Evolutionary conservation across 2,329 filamentous ascomycete species (phyloP), one percentile per base, ranked within the genome.

Genomic region (Talaromyces islandicus): DNA sequence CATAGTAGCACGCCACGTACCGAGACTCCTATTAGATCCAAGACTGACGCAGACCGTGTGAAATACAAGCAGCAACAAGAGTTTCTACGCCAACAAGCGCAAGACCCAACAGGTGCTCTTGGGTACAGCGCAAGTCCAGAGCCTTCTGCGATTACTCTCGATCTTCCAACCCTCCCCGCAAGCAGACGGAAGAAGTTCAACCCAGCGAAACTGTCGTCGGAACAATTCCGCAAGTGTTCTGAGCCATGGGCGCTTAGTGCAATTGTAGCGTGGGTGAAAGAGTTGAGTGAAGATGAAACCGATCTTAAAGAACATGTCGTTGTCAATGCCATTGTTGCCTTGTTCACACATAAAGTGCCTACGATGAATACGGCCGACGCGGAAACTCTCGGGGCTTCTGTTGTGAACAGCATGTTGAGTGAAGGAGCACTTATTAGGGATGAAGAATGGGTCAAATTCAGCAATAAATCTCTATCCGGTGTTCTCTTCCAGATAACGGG

Each of bases 311-410:
- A 89, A 70, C 90, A 91, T 69, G 88, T 89, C 1, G 87, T 99
- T 56, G 88, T 91, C 61, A 92, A 97, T 66, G 92, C 91, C 2
- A 81, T 99, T 48, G 87, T 96, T 48, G 89, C 88, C 30, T 80
- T 99, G 7, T 97, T 99, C 73, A 96, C 91, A 1, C 85, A 90
- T 75, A 97, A 97, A 74, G 92, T 99, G 0, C 92, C 94, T 0
- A 99, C 92, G 0, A 97, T 99, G 91, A 97, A 99, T 68, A 93
- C 94, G 48, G 92, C 93, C 6, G 95, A 99, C 79, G 94, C 94
- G 0, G 94, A 99, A 72, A 88, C 88, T 0, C 80, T 99, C 56
- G 91, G 90, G 63, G 84, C 85, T 61, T 86, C 85, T 46, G 90
- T 96, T 0, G 87, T 96, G 2, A 81, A 86, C 58, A 85, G 88